phyloP scores from a whole-genome alignment of 78 protist species.

The Creolimax fragrantissima region DNA sequence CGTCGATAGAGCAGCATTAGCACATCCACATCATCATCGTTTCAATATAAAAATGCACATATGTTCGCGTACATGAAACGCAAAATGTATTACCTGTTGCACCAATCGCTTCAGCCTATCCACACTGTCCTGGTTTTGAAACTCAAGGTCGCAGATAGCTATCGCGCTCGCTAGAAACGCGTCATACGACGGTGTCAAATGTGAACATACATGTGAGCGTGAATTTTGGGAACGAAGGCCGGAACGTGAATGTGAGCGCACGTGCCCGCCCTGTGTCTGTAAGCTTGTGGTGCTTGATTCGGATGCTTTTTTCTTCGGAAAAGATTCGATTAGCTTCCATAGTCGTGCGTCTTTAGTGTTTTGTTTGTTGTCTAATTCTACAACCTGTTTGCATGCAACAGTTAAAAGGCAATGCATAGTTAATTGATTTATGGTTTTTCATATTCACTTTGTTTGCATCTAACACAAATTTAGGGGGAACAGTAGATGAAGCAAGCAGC shows the following conservation, averaged over 20 bases:
- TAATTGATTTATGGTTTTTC: too few species aligned
- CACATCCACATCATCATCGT: too few species aligned
- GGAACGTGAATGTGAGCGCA: neutral
- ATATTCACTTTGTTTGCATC: too few species aligned
- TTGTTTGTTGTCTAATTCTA: neutral
- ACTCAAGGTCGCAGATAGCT: neutral
- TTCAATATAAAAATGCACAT: too few species aligned
- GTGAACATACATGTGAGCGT: neutral
- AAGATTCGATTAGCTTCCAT: neutral
- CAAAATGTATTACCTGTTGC: too few species aligned
- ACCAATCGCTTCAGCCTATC: neutral
- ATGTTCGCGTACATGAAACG: too few species aligned
- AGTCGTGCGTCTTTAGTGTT: neutral
- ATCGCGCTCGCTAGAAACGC: neutral
- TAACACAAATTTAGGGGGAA: too few species aligned
- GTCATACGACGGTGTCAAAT: neutral
- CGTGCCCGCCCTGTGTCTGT: too few species aligned
- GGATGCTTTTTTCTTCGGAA: neutral
- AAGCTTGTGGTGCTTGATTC: neutral
- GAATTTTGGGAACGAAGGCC: neutral
- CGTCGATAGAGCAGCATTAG: too few species aligned
- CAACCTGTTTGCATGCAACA: too few species aligned
- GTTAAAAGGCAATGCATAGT: too few species aligned
- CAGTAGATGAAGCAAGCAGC: too few species aligned
- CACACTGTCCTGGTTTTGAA: neutral